phyloP scores from a whole-genome alignment of 2,329 filamentous ascomycete species.

The Ophiognomonia clavigignenti-juglandacearum region DNA sequence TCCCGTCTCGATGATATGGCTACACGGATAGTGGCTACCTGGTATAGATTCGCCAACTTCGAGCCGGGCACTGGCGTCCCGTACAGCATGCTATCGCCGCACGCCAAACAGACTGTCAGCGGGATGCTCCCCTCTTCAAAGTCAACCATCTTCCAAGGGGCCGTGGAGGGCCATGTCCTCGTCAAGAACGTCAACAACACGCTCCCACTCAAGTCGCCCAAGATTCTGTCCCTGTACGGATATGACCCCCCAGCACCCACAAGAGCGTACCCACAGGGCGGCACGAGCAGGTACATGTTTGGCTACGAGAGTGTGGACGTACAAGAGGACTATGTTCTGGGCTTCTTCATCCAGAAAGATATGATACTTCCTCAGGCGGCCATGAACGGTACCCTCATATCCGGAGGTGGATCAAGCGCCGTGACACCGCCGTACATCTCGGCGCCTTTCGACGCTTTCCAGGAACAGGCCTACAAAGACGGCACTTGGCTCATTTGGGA shows the following conservation, averaged over 20 bases:
- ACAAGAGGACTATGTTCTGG: no score
- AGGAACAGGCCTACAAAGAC: conserved; percentile 46
- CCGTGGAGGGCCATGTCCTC: conserved; percentile 62
- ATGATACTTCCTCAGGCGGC: no score
- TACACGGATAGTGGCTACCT: conserved; percentile 61
- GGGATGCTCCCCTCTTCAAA: conserved; percentile 42
- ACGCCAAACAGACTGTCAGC: conserved; percentile 42
- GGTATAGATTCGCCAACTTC: conserved; percentile 49
- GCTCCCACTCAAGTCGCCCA: conserved; percentile 58
- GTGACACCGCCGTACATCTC: conserved; percentile 45
- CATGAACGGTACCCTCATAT: conserved; percentile 50
- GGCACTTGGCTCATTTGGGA: conserved; percentile 56
- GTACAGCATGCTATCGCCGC: conserved; percentile 51
- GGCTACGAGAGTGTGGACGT: no score
- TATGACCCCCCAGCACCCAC: conserved; percentile 54
- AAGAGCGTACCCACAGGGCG: conserved; percentile 41
- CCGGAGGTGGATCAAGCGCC: conserved; percentile 46
- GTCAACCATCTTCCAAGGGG: conserved; percentile 42
- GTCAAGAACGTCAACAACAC: conserved; percentile 66
- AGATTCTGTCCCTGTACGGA: conserved; percentile 55
- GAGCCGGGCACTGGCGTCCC: conserved; percentile 49
- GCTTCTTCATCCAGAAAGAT: no score
- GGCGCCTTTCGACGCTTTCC: conserved; percentile 54
- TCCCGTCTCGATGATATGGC: conserved; percentile 75
- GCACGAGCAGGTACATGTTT: conserved; percentile 40